Conservation (phyloP, 768 basidiomycete species). For the Phylloporus scabripes region DNA sequence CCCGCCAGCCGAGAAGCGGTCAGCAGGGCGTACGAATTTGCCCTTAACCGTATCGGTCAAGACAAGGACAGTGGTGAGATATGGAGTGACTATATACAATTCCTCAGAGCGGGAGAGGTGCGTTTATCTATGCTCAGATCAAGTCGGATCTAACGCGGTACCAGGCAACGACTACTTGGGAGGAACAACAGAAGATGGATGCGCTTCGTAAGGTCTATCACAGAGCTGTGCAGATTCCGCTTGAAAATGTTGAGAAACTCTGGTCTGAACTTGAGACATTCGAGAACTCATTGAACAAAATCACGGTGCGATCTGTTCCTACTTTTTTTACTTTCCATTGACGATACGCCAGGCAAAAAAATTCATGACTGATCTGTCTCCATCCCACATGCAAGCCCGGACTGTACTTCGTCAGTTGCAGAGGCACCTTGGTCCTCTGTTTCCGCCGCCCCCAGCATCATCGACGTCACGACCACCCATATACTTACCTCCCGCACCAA, state of each 20-base stretch:
- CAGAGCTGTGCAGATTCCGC: conserved; percentile 88
- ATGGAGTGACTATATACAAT: conserved; percentile 92
- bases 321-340: conserved; percentile 1
- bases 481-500: conserved; percentile 65
- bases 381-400: conserved; percentile 92
- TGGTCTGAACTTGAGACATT: conserved; percentile 95
- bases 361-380: conserved; percentile 88
- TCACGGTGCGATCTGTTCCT: conserved; percentile 49
- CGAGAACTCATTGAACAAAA: conserved; percentile 82
- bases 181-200: conserved; percentile 94
- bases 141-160: conserved; percentile 5
- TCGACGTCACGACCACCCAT: conserved; percentile 38
- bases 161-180: conserved; percentile 81
- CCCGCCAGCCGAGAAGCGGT: conserved; percentile 70
- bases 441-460: conserved; percentile 45
- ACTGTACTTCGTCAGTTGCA: conserved; percentile 80
- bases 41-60: conserved; percentile 81
- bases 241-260: conserved; percentile 86
- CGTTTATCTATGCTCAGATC: conserved; percentile 20
- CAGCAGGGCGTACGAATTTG: conserved; percentile 89
- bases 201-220: conserved; percentile 87
- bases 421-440: conserved; percentile 59
- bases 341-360: conserved; percentile 70
- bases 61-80: conserved; percentile 91
- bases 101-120: conserved; percentile 76